Percentiles rank a stretch among this genome's conserved stretches.
Evolutionary conservation across 1,139 yeast species (phyloP).

Genomic region (Yamadazyma atlantica): DNA sequence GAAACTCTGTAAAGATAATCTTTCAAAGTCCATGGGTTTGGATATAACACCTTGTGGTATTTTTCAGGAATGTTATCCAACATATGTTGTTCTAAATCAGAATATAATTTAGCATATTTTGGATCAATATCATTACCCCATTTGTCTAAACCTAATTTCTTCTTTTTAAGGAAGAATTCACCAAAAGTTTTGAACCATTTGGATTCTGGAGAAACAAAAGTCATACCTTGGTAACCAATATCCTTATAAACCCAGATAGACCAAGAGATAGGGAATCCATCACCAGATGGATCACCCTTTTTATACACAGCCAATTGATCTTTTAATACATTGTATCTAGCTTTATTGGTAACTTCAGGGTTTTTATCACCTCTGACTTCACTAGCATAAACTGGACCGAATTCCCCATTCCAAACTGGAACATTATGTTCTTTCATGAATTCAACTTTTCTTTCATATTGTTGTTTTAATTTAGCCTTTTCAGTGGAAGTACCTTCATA

Average conservation of each 20-base stretch:
- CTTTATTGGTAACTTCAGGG: slow-evolving; percentile 32
- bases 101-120: slow-evolving; percentile 30
- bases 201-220: slow-evolving; percentile 42
- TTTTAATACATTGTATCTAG: slow-evolving; percentile 38
- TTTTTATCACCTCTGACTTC: slow-evolving; percentile 38
- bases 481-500: slow-evolving; percentile 34
- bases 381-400: slow-evolving; percentile 49
- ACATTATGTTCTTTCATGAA: slow-evolving; percentile 36
- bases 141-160: slow-evolving; percentile 42
- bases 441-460: slow-evolving; percentile 41
- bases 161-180: slow-evolving; percentile 38
- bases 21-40: slow-evolving; percentile 32
- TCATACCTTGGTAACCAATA: slow-evolving; percentile 48
- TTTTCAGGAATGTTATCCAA: slow-evolving; percentile 33
- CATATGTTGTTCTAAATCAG: slow-evolving; percentile 32
- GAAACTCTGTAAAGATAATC: slow-evolving; percentile 35
- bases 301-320: slow-evolving; percentile 44
- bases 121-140: slow-evolving; percentile 50
- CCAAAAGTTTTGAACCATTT: slow-evolving; percentile 41
- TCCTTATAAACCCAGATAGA: slow-evolving; percentile 54
- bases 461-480: slow-evolving; percentile 27
- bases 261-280: slow-evolving; percentile 42
- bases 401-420: slow-evolving; percentile 55
- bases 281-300: slow-evolving; percentile 46
- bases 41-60: slow-evolving; percentile 33